Base-by-base conservation (phyloP, 495 filamentous ascomycete genomes). In the Parathielavia appendiculata region DNA sequence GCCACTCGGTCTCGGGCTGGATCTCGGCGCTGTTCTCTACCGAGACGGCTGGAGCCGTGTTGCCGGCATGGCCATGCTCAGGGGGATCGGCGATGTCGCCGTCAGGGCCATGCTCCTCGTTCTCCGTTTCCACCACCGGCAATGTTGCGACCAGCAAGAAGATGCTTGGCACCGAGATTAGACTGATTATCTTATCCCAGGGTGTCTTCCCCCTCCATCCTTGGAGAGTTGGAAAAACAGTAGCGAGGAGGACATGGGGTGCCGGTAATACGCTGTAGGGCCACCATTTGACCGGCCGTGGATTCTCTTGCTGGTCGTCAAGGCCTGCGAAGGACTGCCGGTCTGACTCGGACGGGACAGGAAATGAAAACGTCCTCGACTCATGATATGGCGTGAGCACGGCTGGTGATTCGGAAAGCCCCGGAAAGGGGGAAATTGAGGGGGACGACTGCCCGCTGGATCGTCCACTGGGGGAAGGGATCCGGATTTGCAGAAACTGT, bases 141-240 rank as follows among this genome's bases (percentile, higher is more conserved):
- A 99, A 69, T 0, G 95, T 97, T 36, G 93, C 85, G 0, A 91
- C 91, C 12, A 99, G 79, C 6, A 96, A 76, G 53, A 99, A 91
- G 32, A 97, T 88, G 64, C 87, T 95, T 5, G 93, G 91, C 4
- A 89, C 86, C 6, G 91, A 89, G 54, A 93, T 75, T 13, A 95
- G 58, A 23, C 90, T 89, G 16, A 97, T 67, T 16, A 87, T 62
- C 59, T 88, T 91, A 59, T 89, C 91, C 82, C 84, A 88, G 19
- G 86, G 71, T 11, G 69, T 79, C 69, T 97, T 97, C 4, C 86
- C 81, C 49, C 71, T 74, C 88, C 91, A 99, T 16, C 76, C 80
- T 58, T 83, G 83, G 41, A 99, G 73, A 0, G 93, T 97, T 11
- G 95, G 95, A 63, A 97, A 99, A 4, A 97, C 74, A 1, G 89